Evolutionary conservation across 495 filamentous ascomycete genomes (phyloP).

Genomic region (Extremus antarcticus): DNA sequence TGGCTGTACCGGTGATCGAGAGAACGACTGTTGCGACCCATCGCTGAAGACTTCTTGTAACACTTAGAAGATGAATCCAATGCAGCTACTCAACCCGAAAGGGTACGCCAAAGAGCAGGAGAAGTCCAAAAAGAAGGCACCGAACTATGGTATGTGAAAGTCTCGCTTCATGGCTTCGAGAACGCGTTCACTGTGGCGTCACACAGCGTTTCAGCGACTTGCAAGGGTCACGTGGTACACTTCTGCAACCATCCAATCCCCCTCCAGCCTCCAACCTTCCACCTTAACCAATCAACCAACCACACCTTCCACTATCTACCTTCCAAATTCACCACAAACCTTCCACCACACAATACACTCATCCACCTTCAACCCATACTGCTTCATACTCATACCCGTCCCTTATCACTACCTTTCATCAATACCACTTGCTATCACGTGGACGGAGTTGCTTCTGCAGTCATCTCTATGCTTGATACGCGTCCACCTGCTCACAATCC

Average conservation of each 20-base stretch:
- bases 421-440: too few species aligned
- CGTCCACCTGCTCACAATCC: not conserved
- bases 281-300: not conserved
- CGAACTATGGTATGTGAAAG: constrained; percentile 14
- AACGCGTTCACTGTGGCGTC: not conserved
- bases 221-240: not conserved
- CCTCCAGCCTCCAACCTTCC: not conserved
- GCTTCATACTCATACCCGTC: too few species aligned
- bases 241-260: not conserved
- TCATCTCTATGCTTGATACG: not conserved
- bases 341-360: not conserved
- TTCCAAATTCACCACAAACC: not conserved
- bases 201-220: too few species aligned
- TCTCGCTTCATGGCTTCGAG: not conserved
- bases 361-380: not conserved
- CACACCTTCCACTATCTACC: not conserved
- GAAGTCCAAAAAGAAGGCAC: constrained; percentile 15
- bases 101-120: constrained; percentile 12
- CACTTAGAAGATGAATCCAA: not conserved
- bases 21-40: too few species aligned
- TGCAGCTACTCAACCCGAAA: constrained; percentile 18
- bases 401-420: too few species aligned
- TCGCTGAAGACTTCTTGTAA: too few species aligned
- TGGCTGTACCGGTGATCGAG: too few species aligned
- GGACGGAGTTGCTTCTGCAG: too few species aligned